Percentiles rank a stretch among this genome's conserved stretches.
These are phyloP conservation scores for Cucurbitaria berberidis DNA, from an alignment of 2,329 filamentous ascomycete genomes.

Conservation along the genomic window DNA sequence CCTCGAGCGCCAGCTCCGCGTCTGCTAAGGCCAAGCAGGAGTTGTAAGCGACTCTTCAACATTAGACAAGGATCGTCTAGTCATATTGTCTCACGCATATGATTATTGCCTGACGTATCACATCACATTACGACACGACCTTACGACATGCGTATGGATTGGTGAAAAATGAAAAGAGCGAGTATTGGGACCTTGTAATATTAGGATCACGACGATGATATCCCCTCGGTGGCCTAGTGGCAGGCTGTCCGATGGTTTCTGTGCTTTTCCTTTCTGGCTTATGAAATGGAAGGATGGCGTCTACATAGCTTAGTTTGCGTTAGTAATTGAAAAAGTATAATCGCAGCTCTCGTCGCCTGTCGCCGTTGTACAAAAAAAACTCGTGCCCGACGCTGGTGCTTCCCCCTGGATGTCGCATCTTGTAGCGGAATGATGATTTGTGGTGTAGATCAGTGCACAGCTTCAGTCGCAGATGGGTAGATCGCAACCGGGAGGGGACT, in stretches of 20 bases:
- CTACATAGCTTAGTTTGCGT: conserved; percentile 26
- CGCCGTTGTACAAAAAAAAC: too few relatives aligned
- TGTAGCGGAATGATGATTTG: too few relatives aligned
- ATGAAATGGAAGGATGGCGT: conserved; percentile 17
- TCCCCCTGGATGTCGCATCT: too few relatives aligned
- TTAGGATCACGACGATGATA: conserved; percentile 32
- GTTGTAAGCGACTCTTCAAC: conserved; percentile 46
- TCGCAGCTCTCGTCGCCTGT: neutral
- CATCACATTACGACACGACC: conserved; percentile 22
- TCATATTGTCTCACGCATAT: neutral
- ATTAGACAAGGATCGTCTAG: conserved; percentile 21
- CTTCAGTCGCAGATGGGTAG: too few relatives aligned
- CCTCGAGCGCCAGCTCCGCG: conserved; percentile 40
- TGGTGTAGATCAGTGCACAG: too few relatives aligned
- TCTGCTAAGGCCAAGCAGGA: conserved; percentile 52
- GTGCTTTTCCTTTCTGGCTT: conserved; percentile 14
- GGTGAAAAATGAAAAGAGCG: conserved; percentile 19
- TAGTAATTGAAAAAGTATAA: conserved; percentile 25
- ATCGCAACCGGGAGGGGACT: neutral
- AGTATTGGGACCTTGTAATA: conserved; percentile 27
- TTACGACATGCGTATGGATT: conserved; percentile 30
- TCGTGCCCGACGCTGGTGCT: too few relatives aligned
- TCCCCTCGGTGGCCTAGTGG: conserved; percentile 22
- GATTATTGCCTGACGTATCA: conserved; percentile 15
- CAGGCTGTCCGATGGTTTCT: conserved; percentile 24